Conservation (phyloP, 192 early-diverging fungal species). For the Tieghemiomyces parasiticus region DNA sequence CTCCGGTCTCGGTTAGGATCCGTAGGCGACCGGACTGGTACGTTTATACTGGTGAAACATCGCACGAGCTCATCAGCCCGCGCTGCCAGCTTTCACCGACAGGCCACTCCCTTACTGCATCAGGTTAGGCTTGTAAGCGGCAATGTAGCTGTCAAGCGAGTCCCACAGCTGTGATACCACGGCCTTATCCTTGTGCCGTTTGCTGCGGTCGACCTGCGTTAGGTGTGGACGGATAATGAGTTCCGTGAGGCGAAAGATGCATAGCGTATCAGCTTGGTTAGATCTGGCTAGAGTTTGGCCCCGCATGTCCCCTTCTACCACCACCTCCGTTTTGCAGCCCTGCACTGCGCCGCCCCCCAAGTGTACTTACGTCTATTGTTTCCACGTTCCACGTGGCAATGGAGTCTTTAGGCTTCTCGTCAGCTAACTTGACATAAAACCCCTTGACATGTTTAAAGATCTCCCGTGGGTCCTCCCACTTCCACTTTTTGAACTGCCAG, state of each 20-base stretch:
- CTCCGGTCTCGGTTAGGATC: too few species aligned
- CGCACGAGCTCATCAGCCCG: too few species aligned
- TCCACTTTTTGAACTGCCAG: slow-evolving; percentile 94
- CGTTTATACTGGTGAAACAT: too few species aligned
- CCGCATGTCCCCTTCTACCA: background rate
- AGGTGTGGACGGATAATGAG: background rate
- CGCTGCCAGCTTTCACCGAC: too few species aligned
- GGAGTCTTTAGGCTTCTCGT: slow-evolving; percentile 25
- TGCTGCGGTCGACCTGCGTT: slow-evolving; percentile 34
- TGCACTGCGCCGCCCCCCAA: background rate
- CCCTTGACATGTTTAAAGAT: slow-evolving; percentile 66
- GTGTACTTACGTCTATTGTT: slow-evolving; percentile 28
- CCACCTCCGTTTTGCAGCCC: background rate
- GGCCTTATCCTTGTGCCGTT: slow-evolving; percentile 37
- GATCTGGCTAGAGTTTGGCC: background rate
- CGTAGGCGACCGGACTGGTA: too few species aligned
- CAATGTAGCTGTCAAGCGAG: slow-evolving; percentile 30
- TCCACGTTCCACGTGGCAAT: slow-evolving; percentile 33
- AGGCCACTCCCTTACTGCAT: background rate
- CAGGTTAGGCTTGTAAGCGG: slow-evolving; percentile 26
- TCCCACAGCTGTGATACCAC: slow-evolving; percentile 41
- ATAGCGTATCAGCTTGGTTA: background rate
- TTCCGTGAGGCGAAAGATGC: background rate
- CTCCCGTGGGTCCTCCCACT: slow-evolving; percentile 66
- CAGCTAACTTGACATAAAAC: slow-evolving; percentile 39